Percentiles rank a stretch among this genome's conserved stretches.
These are phyloP conservation scores for Paulownia fortunei DNA, from an alignment of 257 asterid genomes.

Conservation along the genomic window DNA sequence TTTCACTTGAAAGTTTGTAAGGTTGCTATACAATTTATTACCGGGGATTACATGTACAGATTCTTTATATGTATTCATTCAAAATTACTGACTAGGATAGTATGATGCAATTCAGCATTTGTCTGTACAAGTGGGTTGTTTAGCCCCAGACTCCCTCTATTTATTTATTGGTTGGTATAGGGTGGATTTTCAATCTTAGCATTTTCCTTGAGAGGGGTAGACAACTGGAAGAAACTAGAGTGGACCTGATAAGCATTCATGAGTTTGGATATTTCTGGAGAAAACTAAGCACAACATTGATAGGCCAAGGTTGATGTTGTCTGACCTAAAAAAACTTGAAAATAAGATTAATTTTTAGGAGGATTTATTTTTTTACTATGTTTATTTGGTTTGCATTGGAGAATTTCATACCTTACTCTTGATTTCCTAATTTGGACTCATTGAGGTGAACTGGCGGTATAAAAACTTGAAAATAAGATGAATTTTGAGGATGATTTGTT, in stretches of 20 bases:
- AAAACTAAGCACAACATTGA: not conserved
- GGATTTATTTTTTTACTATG: not conserved
- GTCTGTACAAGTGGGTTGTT: constrained; percentile 2
- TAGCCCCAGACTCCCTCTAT: not conserved
- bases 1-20: not conserved
- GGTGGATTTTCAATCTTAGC: not conserved
- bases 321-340: not conserved
- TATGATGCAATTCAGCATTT: not conserved
- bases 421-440: not conserved
- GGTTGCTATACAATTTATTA: not conserved
- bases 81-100: constrained; percentile 13
- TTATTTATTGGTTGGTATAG: not conserved
- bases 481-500: not conserved
- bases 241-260: not conserved
- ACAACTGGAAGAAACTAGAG: not conserved
- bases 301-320: not conserved
- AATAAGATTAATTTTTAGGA: not conserved
- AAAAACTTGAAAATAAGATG: not conserved
- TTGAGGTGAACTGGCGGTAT: constrained; percentile 11
- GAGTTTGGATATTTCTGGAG: not conserved
- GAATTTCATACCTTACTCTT: not conserved
- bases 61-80: not conserved
- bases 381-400: not conserved
- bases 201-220: not conserved
- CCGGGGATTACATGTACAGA: not conserved